Evolutionary conservation across 2,329 filamentous ascomycete genomes (phyloP), one percentile per base, ranked within the genome.

Genomic region (Hirsutella rhossiliensis): DNA sequence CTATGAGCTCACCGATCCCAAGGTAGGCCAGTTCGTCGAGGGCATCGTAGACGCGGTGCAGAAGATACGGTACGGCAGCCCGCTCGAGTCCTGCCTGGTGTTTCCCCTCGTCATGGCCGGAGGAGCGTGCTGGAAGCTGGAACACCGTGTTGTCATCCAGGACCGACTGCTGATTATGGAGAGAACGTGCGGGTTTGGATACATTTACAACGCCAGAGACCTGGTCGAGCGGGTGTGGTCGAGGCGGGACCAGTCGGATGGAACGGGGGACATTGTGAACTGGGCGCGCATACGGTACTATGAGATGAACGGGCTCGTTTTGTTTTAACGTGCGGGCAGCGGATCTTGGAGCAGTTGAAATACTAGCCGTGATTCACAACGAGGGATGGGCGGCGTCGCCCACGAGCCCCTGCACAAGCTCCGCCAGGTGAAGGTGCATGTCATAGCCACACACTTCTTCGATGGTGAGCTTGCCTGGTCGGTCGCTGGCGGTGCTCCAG

Each of bases 371-470:
- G 23, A 23, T 23, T 23, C 23, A 23, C 23, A 23, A 23, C 23
- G 23, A 23, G 23, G 23, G 4, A 23, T 7, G 23, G 23, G 9
- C 23, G 23, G 23, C 23, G 23, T 27, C 9, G 5, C 18, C 18
- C 34, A 17, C 15, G 13, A n/a, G 15, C 17, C 32, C 32, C 4
- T 32, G 39, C 20, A 18, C 48, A 11, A 55, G 31, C 34, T 47
- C 47, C 13, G 48, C 46, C 19, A 56, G 43, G 18, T 55, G 54
- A 15, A 47, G 46, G 43, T 56, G 52, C 52, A 57, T 51, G 41
- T 65, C 67, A 60, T 67, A 75, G 59, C 62, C 64, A 48, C 80
- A 80, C 66, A 80, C 79, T 54, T 81, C 76, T 47, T 79, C 73
- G 43, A 81, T 80, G 0, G 76, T 81, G 45, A 80, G 54, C 54